These are phyloP conservation scores for Artomyces pyxidatus DNA, from an alignment of 768 basidiomycete genomes.

Conservation along the genomic window DNA sequence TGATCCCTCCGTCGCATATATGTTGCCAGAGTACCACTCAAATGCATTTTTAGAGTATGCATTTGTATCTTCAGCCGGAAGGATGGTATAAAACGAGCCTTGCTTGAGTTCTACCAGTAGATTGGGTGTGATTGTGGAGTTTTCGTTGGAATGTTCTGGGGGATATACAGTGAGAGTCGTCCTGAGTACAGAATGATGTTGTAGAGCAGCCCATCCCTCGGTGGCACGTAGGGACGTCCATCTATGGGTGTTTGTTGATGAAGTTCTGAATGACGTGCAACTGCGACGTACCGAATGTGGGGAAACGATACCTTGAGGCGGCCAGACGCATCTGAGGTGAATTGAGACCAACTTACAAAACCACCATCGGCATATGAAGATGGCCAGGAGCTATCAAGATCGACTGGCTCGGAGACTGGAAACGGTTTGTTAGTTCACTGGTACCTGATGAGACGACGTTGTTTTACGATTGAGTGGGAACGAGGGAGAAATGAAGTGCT, in stretches of 20 bases:
- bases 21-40: conserved; percentile 78
- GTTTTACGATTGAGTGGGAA: conserved; percentile 59
- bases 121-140: conserved; percentile 25
- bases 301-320: conserved; percentile 58
- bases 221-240: conserved; percentile 67
- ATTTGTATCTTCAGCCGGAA: conserved; percentile 31
- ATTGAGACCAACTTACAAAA: conserved; percentile 48
- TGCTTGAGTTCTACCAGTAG: conserved; percentile 57
- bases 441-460: conserved; percentile 4
- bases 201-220: conserved; percentile 83
- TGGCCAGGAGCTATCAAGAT: conserved; percentile 44
- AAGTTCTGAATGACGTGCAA: background rate
- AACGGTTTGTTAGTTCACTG: conserved; percentile 4
- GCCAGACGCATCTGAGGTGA: conserved; percentile 34
- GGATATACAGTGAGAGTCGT: conserved; percentile 54
- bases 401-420: conserved; percentile 43
- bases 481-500: conserved; percentile 72
- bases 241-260: conserved; percentile 26
- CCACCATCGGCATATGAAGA: conserved; percentile 65
- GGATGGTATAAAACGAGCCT: conserved; percentile 69
- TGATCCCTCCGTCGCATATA: conserved; percentile 60
- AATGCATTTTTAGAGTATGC: conserved; percentile 21
- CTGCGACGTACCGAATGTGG: conserved; percentile 39
- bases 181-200: conserved; percentile 68
- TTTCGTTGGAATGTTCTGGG: conserved; percentile 20